Evolutionary conservation across 2,329 filamentous ascomycete species (phyloP), one percentile per base, ranked within the genome.

Genomic region (Fusarium armeniacum): DNA sequence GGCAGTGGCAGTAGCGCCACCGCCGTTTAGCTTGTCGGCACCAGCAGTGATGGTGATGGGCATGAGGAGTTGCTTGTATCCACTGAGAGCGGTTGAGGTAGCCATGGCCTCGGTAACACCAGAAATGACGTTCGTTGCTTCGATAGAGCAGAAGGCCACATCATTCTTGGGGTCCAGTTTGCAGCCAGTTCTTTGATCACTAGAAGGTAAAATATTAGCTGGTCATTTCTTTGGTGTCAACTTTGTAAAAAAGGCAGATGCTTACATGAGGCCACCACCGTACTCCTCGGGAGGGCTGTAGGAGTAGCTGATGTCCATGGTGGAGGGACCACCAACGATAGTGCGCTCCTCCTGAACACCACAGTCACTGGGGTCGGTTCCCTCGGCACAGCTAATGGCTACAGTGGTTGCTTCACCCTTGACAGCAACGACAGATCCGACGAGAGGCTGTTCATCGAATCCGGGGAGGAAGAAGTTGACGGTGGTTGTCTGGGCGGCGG

Each of bases 41-140:
- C 81, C 81, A 18, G 78, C 78, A 20, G 81, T 81, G 54, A 83
- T 66, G 35, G 79, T 80, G 26, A 82, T 76, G 58, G 79, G 75
- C 15, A 69, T 33, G 40, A 76, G 65, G 22, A 58, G 11, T 0
- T 55, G 22, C n/a, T 52, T 52, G 60, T 78, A 76, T 22, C 69
- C 45, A 15, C 35, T 58, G 24, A 54, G 50, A 22, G 58, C 49
- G 32, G 30, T 58, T 13, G 44, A 24, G 11, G 54, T 62, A 38
- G 36, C 57, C 11, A 49, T 57, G n/a, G 51, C 43, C 20, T 40
- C 15, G 13, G 49, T 56, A 22, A 35, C 26, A 22, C 50, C 53
- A 16, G 40, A 47, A 35, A 65, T n/a, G 4, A 36, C 54, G 15
- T 43, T n/a, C 18, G 45, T 32, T n/a, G 65, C 36, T 10, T 46